A percentile compares a stretch with the other conserved stretches of the same genome.
Evolutionary conservation across 352 stramenopile genomes (phyloP).

Genomic region (Aphanomyces stellatus): DNA sequence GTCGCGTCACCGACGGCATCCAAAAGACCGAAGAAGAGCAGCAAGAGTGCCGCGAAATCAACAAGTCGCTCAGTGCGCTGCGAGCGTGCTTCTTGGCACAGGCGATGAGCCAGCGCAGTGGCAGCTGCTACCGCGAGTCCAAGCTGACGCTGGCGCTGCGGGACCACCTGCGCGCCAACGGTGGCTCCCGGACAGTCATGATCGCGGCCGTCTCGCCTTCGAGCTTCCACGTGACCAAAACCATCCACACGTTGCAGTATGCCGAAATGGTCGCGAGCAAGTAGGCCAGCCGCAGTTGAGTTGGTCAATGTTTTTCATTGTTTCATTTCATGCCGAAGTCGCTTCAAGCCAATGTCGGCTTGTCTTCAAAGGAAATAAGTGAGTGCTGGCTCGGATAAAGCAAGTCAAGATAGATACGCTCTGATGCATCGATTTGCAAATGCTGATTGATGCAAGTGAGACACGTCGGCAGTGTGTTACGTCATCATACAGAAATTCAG

Average conservation of each 20-base stretch:
- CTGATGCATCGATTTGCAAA: too few relatives aligned
- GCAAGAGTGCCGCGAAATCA: constrained; percentile 17
- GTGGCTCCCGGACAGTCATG: not conserved
- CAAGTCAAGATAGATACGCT: too few relatives aligned
- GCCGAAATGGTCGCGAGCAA: not conserved
- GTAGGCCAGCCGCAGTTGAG: too few relatives aligned
- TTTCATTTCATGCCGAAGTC: too few relatives aligned
- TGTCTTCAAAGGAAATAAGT: too few relatives aligned
- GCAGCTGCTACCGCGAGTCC: constrained; percentile 7
- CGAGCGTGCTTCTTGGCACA: constrained; percentile 3
- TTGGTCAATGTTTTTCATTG: too few relatives aligned
- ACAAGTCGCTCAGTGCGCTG: constrained; percentile 17
- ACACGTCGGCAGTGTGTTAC: too few relatives aligned
- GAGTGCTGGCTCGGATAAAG: too few relatives aligned
- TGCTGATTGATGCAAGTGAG: too few relatives aligned
- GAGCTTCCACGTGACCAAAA: not conserved
- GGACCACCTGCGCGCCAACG: constrained; percentile 2
- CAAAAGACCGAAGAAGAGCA: constrained; percentile 4
- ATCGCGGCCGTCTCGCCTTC: constrained; percentile 13
- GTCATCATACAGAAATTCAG: too few relatives aligned
- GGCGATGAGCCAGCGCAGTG: not conserved
- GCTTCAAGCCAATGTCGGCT: too few relatives aligned
- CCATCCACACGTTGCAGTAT: constrained; percentile 16
- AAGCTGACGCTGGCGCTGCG: constrained; percentile 12
- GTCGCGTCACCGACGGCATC: constrained; percentile 15